These are phyloP conservation scores for Solanum bulbocastanum DNA, from an alignment of 257 asterid genomes.

Conservation along the genomic window DNA sequence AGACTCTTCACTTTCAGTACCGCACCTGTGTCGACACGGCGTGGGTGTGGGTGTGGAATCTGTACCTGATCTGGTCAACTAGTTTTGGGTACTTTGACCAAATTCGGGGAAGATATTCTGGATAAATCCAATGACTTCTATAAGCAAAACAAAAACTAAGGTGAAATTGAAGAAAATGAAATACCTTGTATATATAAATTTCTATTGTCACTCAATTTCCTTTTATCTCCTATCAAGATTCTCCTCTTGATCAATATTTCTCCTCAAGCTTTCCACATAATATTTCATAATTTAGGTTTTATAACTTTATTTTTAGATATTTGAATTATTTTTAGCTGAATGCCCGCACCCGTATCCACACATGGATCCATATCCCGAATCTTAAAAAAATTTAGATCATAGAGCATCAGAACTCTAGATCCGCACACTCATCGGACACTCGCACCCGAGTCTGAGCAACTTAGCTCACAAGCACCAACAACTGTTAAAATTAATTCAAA, in stretches of 20 bases:
- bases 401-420: neutral
- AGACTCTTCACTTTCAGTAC: neutral
- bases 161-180: neutral
- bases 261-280: neutral
- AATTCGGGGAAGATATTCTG: neutral
- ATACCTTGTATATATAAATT: no score
- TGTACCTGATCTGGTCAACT: neutral
- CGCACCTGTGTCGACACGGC: neutral
- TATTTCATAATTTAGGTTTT: no score
- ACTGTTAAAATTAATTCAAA: neutral
- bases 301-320: neutral
- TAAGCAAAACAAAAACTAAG: neutral
- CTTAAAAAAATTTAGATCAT: neutral
- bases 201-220: neutral
- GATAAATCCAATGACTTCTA: neutral
- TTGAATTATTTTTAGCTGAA: neutral
- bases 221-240: neutral
- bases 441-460: neutral
- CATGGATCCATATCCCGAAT: neutral
- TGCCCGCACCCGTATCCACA: neutral
- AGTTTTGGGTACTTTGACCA: neutral
- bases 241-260: neutral
- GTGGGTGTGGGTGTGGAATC: neutral
- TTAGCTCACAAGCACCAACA: neutral
- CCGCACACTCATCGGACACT: neutral